Evolutionary conservation across 2,329 filamentous ascomycete genomes (phyloP).

Genomic region (Dactylellina drechsleri): DNA sequence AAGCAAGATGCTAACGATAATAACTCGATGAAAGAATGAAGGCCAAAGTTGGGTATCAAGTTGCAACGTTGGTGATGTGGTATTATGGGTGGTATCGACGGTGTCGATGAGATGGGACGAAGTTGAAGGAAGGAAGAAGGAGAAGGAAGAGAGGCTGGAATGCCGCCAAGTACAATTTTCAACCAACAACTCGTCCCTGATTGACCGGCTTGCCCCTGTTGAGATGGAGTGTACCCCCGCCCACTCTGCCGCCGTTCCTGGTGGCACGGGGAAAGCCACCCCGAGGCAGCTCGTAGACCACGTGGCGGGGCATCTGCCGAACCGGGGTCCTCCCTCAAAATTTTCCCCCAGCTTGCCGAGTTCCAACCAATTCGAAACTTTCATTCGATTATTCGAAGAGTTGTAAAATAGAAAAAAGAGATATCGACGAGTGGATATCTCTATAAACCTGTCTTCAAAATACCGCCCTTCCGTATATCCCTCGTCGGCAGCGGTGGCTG

Average conservation of each 20-base stretch:
- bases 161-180: background rate
- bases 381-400: background rate
- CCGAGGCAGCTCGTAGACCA: too few species aligned
- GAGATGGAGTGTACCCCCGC: too few species aligned
- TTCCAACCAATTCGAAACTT: too few species aligned
- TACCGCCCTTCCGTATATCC: constrained; percentile 56
- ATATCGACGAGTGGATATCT: background rate
- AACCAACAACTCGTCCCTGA: background rate
- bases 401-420: background rate
- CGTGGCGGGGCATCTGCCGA: too few species aligned
- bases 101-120: constrained; percentile 53
- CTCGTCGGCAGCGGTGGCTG: constrained; percentile 63
- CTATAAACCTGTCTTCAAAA: constrained; percentile 40
- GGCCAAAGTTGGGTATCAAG: too few species aligned
- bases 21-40: too few species aligned
- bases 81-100: background rate
- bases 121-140: background rate
- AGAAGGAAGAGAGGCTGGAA: constrained; percentile 2
- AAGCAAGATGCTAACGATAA: too few species aligned
- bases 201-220: constrained; percentile 5
- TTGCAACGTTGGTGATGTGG: too few species aligned
- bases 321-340: too few species aligned
- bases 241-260: too few species aligned
- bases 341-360: too few species aligned
- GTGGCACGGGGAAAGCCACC: too few species aligned